These are phyloP conservation scores for Solanum virginianum DNA, from an alignment of 257 asterid genomes.

Conservation along the genomic window DNA sequence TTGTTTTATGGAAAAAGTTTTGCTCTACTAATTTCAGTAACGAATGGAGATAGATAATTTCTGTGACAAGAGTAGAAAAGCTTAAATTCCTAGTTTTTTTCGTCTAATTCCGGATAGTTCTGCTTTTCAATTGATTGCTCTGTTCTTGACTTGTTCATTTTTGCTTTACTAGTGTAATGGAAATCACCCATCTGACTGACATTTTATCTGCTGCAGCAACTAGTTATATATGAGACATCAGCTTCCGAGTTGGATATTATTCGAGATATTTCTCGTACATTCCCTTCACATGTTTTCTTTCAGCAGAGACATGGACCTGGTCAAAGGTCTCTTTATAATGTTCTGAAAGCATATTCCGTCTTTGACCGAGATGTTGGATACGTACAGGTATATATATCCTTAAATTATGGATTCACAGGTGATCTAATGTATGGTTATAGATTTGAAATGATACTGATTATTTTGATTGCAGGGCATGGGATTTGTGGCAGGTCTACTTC, in stretches of 20 bases:
- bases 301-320: slow-evolving; percentile 99
- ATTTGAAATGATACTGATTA: neutral
- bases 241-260: slow-evolving; percentile 96
- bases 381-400: slow-evolving; percentile 62
- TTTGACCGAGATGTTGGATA: slow-evolving; percentile 97
- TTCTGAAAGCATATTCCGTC: slow-evolving; percentile 91
- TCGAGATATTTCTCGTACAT: slow-evolving; percentile 96
- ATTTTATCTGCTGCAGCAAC: slow-evolving; percentile 67
- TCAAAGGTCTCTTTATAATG: slow-evolving; percentile 96
- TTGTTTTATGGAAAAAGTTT: neutral
- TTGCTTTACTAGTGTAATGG: neutral
- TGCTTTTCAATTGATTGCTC: neutral
- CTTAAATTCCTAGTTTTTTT: neutral
- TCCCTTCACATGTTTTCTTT: slow-evolving; percentile 98
- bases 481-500: slow-evolving; percentile 91
- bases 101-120: neutral
- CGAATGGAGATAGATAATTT: neutral
- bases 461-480: slow-evolving; percentile 91
- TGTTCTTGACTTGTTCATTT: neutral
- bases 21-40: neutral
- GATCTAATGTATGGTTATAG: neutral
- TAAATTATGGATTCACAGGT: neutral
- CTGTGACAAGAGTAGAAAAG: neutral
- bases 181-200: neutral
- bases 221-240: slow-evolving; percentile 94